Conservation (phyloP, 192 early-diverging fungal genomes). For the Coemansia sp. region DNA sequence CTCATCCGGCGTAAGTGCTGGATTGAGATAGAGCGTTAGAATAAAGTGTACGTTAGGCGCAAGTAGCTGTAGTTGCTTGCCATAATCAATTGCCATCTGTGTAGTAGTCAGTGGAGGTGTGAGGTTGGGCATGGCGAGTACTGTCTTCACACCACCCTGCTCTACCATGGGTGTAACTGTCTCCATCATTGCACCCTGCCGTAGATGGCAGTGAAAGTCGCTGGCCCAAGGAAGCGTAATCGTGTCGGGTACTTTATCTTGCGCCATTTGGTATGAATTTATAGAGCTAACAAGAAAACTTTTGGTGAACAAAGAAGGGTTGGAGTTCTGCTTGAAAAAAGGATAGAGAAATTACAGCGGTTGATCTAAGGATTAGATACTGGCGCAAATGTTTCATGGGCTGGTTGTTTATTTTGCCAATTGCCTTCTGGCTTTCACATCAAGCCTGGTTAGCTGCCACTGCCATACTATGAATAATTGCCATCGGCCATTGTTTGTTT, state of each 20-base stretch:
- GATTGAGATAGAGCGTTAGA: conserved; percentile 90
- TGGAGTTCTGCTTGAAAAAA: no score
- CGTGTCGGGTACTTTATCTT: conserved; percentile 12
- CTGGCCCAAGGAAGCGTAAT: conserved; percentile 69
- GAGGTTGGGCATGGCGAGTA: conserved; percentile 96
- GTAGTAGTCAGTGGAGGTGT: conserved; percentile 87
- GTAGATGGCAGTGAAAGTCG: conserved; percentile 94
- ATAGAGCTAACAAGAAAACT: no score
- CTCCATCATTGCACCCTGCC: conserved; percentile 89
- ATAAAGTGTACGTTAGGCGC: conserved; percentile 86
- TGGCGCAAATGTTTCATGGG: no score
- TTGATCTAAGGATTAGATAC: no score
- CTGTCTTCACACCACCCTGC: conserved; percentile 78
- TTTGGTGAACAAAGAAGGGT: no score
- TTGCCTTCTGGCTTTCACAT: no score
- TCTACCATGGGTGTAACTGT: conserved; percentile 81
- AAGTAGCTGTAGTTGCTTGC: conserved; percentile 70
- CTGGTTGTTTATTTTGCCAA: no score
- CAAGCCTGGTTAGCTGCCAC: no score
- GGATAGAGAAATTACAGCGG: no score
- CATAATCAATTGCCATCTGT: conserved; percentile 84
- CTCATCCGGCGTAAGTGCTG: conserved; percentile 87
- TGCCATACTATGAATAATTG: no score
- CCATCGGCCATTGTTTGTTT: no score
- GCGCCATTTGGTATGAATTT: no score